Conservation (phyloP, 805 yeast genomes). For the Huiozyma naganishii region DNA sequence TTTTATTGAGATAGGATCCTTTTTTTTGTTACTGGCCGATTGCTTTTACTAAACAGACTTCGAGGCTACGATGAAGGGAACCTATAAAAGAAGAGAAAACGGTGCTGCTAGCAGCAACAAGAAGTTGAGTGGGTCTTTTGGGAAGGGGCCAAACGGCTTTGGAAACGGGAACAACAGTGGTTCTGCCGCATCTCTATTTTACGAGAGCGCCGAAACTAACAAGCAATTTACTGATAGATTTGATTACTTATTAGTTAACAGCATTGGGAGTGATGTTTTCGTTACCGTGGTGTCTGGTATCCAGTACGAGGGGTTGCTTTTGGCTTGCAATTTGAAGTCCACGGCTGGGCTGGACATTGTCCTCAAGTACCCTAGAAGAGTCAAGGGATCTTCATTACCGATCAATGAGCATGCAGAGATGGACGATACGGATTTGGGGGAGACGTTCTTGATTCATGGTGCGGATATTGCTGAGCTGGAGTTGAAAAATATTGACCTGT, state of each 20-base stretch:
- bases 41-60: too few relatives aligned
- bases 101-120: slow-evolving; percentile 2
- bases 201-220: slow-evolving; percentile 20
- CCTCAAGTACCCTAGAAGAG: slow-evolving; percentile 39
- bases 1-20: too few relatives aligned
- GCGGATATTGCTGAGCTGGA: slow-evolving; percentile 33
- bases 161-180: too few relatives aligned
- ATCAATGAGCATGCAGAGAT: slow-evolving; percentile 13
- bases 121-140: background rate
- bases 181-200: slow-evolving; percentile 6
- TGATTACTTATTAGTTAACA: slow-evolving; percentile 41
- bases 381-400: slow-evolving; percentile 15
- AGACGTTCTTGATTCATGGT: slow-evolving; percentile 21
- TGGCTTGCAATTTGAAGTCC: slow-evolving; percentile 34
- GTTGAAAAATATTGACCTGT: slow-evolving; percentile 26
- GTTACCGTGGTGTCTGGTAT: slow-evolving; percentile 57
- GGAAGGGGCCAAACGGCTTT: too few relatives aligned
- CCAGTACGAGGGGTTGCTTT: slow-evolving; percentile 46
- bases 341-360: slow-evolving; percentile 45
- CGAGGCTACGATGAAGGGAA: background rate
- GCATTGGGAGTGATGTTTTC: slow-evolving; percentile 47
- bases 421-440: slow-evolving; percentile 12
- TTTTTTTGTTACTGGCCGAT: too few relatives aligned
- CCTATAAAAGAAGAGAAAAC: slow-evolving; percentile 6
- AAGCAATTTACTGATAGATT: slow-evolving; percentile 44